These are phyloP conservation scores for Clarkia xantiana DNA, from an alignment of 345 rosid species.

Conservation along the genomic window DNA sequence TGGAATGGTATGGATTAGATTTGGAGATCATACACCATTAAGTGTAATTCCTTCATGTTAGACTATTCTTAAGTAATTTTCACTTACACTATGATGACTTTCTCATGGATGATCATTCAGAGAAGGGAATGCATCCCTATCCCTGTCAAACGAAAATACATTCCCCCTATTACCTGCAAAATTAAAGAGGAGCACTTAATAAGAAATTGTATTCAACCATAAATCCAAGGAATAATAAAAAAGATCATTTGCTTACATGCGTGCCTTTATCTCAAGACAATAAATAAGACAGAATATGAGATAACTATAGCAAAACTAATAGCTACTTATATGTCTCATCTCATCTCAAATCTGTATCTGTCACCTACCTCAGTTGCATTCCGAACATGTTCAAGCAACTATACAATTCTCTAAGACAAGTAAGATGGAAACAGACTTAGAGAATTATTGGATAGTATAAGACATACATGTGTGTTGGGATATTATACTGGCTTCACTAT, in stretches of 20 bases:
- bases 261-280: too few relatives aligned
- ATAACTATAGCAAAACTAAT: not conserved
- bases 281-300: too few relatives aligned
- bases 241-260: too few relatives aligned
- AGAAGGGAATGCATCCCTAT: constrained; percentile 82
- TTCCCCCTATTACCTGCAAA: constrained; percentile 58
- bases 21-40: not conserved
- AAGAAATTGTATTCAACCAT: constrained; percentile 9
- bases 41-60: not conserved
- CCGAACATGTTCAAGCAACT: constrained; percentile 65
- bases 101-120: constrained; percentile 81
- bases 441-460: constrained; percentile 1
- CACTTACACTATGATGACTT: constrained; percentile 81
- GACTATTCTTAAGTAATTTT: too few relatives aligned
- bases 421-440: constrained; percentile 1
- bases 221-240: too few relatives aligned
- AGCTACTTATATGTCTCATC: too few relatives aligned
- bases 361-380: too few relatives aligned
- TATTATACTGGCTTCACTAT: not conserved
- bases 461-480: not conserved
- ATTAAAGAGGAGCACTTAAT: constrained; percentile 2
- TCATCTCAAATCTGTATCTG: constrained; percentile 16
- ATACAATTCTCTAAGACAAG: constrained; percentile 66
- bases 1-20: constrained; percentile 4
- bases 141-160: constrained; percentile 75